phyloP scores from a whole-genome alignment of 2,329 filamentous ascomycete species.

The Trichoderma sp. region DNA sequence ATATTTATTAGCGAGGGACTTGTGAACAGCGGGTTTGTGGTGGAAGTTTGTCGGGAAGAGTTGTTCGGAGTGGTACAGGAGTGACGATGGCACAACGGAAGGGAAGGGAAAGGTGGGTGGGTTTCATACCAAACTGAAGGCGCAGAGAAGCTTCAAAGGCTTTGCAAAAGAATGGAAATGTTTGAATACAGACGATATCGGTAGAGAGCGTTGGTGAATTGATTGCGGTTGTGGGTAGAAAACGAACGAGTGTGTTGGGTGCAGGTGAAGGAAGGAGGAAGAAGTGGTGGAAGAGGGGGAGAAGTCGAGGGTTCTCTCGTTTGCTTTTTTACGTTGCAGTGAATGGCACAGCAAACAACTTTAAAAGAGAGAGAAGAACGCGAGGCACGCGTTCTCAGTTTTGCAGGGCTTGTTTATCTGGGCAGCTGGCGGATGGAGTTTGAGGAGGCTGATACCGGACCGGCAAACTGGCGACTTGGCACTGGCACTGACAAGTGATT shows the following conservation, averaged over 20 bases:
- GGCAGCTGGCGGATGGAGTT: conserved; percentile 18
- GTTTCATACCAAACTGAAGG: conserved; percentile 2
- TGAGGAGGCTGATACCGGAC: not conserved
- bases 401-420: conserved; percentile 3
- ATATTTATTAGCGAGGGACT: not conserved
- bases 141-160: not conserved
- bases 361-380: not conserved
- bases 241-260: conserved; percentile 12
- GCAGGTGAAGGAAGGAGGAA: conserved; percentile 5
- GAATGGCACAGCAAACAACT: conserved; percentile 15
- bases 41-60: conserved; percentile 5
- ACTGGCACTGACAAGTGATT: not conserved
- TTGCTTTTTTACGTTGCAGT: not conserved
- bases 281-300: not conserved
- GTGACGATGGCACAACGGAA: conserved; percentile 11
- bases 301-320: not conserved
- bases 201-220: not conserved
- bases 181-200: not conserved
- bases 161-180: not conserved
- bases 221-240: not conserved
- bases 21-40: not conserved
- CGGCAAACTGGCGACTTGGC: not conserved
- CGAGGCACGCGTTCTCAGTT: not conserved
- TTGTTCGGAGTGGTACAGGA: conserved; percentile 6
- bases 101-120: not conserved